A percentile compares a stretch with the other conserved stretches of the same genome.
Conservation (phyloP, 306 rosid species). For the Adenanthera pavonina region DNA sequence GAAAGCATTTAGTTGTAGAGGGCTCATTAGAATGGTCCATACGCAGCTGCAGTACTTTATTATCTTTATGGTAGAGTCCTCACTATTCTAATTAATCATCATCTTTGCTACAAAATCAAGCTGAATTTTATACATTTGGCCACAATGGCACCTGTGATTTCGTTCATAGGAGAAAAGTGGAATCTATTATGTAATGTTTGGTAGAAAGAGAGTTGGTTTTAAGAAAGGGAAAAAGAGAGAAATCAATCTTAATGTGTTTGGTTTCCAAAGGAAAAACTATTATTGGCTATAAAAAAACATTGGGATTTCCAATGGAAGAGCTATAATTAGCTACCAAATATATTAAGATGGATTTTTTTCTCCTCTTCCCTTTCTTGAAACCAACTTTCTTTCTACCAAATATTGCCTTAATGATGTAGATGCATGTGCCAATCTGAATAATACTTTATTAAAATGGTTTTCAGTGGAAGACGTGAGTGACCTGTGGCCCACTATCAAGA, state of each 20-base stretch:
- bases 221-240: no score
- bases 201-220: no score
- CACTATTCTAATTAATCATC: not conserved
- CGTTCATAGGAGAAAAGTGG: not conserved
- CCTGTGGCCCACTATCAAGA: conserved; percentile 91
- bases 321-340: no score
- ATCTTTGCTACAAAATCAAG: not conserved
- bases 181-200: no score
- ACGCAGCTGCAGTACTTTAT: not conserved
- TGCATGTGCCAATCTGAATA: conserved; percentile 24
- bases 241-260: no score
- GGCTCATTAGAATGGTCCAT: not conserved
- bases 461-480: conserved; percentile 99
- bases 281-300: no score
- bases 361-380: no score
- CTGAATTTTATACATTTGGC: conserved; percentile 25
- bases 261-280: no score
- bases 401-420: conserved; percentile 37
- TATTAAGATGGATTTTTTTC: no score
- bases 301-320: no score
- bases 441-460: conserved; percentile 36
- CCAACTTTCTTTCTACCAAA: no score
- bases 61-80: not conserved
- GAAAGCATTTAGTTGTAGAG: not conserved
- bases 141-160: not conserved